These are phyloP conservation scores for Erodium chrysanthum DNA, from an alignment of 441 rosid genomes.

Conservation along the genomic window DNA sequence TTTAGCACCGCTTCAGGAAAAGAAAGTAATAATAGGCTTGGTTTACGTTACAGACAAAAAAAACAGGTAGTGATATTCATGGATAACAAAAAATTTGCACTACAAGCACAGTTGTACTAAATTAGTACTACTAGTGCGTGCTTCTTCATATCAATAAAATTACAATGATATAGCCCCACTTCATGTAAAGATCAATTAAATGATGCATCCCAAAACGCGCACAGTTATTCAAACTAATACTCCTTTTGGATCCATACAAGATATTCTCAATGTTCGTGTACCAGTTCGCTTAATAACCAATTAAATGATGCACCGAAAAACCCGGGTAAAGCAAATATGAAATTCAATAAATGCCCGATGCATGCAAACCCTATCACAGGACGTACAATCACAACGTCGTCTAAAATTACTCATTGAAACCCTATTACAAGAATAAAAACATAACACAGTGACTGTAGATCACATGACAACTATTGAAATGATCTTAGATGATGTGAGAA, in stretches of 20 bases:
- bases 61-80: not conserved
- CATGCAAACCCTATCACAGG: not conserved
- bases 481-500: not conserved
- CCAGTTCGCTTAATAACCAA: not conserved
- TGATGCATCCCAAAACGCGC: not conserved
- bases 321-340: not conserved
- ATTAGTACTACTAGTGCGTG: not conserved
- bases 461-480: not conserved
- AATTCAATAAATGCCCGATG: not conserved
- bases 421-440: not conserved
- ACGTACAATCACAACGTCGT: not conserved
- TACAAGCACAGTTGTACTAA: not conserved
- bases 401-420: not conserved
- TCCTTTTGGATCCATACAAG: not conserved
- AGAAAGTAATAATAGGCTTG: too few species aligned
- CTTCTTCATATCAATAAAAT: not conserved
- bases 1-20: too few species aligned
- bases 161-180: not conserved
- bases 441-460: not conserved
- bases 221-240: not conserved
- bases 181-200: not conserved
- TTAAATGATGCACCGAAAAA: not conserved
- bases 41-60: too few species aligned
- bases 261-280: not conserved
- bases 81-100: not conserved